Conservation (phyloP, 148 eudicot species). For the Rhododendron henanense region DNA sequence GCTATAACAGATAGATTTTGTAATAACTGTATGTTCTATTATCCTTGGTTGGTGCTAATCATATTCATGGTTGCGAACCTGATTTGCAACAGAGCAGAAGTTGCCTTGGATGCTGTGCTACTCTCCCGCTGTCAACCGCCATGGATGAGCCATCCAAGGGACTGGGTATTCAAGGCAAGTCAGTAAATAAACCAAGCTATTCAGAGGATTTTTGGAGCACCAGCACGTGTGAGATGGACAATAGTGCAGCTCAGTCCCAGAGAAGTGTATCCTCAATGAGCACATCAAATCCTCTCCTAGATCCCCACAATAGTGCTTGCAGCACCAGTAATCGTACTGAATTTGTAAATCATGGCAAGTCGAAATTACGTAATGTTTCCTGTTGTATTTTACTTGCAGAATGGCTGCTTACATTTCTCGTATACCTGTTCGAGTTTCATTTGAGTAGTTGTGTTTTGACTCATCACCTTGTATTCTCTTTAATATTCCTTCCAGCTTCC, state of each 20-base stretch:
- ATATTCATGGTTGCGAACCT: constrained; percentile 24
- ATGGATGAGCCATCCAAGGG: constrained; percentile 74
- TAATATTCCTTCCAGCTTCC: not conserved
- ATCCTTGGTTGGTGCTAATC: constrained; percentile 4
- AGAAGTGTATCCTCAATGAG: constrained; percentile 73
- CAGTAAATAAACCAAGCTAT: constrained; percentile 37
- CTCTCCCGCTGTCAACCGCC: constrained; percentile 46
- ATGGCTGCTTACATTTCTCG: not conserved
- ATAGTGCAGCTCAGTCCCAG: constrained; percentile 63
- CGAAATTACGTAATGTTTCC: not conserved
- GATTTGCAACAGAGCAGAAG: constrained; percentile 90
- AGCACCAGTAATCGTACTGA: constrained; percentile 58
- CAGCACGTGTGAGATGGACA: constrained; percentile 76
- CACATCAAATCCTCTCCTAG: constrained; percentile 48
- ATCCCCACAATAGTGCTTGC: constrained; percentile 34
- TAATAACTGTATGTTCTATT: not conserved
- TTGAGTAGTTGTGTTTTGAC: not conserved
- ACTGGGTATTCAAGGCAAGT: constrained; percentile 52
- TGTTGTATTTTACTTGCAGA: not conserved
- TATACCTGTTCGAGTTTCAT: not conserved
- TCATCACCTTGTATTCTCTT: not conserved
- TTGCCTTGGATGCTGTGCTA: constrained; percentile 82
- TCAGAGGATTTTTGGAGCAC: constrained; percentile 66
- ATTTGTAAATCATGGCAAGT: constrained; percentile 79
- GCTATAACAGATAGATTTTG: not conserved